Conservation (phyloP, 257 asterid genomes). For the Forsythia viridissima region DNA sequence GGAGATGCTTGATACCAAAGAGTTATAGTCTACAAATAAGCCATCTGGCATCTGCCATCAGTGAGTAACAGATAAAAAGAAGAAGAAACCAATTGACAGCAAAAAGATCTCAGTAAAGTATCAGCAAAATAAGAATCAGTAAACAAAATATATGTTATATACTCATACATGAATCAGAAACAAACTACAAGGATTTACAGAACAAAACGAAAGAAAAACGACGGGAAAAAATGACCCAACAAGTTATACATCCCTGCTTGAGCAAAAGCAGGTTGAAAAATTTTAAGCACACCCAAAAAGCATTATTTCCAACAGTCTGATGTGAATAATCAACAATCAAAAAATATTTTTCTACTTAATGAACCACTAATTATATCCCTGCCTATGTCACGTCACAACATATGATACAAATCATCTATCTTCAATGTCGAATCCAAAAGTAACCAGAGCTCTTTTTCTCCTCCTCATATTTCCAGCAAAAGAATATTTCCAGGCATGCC, state of each 20-base stretch:
- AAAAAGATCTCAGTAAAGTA: not conserved
- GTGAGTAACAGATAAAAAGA: not conserved
- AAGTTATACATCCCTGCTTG: not conserved
- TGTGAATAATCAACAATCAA: conserved; percentile 1
- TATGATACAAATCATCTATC: conserved; percentile 30
- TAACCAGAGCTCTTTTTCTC: not conserved
- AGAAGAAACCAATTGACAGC: not conserved
- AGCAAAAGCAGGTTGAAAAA: not conserved
- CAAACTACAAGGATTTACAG: not conserved
- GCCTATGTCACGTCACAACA: conserved; percentile 35
- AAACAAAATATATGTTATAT: not conserved
- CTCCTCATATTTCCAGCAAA: conserved; percentile 14
- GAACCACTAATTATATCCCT: conserved; percentile 40
- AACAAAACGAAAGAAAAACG: not conserved
- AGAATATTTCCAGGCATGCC: not conserved
- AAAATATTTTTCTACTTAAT: conserved; percentile 32
- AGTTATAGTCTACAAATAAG: not conserved
- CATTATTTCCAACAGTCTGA: conserved; percentile 17
- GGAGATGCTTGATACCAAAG: too few relatives aligned
- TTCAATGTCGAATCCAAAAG: conserved; percentile 21
- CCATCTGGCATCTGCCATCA: not conserved
- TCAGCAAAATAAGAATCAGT: not conserved
- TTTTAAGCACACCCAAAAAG: conserved; percentile 7
- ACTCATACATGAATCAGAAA: not conserved
- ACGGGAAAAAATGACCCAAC: not conserved